Percentiles rank a stretch among this genome's conserved stretches.
phyloP scores from a whole-genome alignment of 2,329 filamentous ascomycete genomes.

The Fusarium transvaalense region DNA sequence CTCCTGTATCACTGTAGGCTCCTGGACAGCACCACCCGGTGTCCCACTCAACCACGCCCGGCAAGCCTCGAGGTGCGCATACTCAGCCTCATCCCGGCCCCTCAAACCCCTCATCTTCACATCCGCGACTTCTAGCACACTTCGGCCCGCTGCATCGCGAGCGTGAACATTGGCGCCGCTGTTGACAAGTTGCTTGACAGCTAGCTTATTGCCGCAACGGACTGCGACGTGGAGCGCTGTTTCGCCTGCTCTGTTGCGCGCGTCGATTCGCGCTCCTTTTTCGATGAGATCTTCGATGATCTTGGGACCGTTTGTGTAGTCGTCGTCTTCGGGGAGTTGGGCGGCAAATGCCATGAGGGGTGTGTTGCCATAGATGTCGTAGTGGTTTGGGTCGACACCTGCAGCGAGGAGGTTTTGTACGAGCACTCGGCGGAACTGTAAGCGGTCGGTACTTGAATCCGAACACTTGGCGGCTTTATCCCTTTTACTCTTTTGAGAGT shows the following conservation, averaged over 20 bases:
- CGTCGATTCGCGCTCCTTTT: slow-evolving; percentile 60
- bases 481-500: slow-evolving; percentile 14
- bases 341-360: slow-evolving; percentile 68
- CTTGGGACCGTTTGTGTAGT: slow-evolving; percentile 60
- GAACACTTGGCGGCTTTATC: slow-evolving; percentile 39
- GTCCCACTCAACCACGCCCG: slow-evolving; percentile 60
- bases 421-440: slow-evolving; percentile 48
- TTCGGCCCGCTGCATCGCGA: slow-evolving; percentile 59
- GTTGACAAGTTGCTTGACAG: slow-evolving; percentile 61
- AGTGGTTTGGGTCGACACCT: slow-evolving; percentile 64
- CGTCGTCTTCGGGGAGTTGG: slow-evolving; percentile 63
- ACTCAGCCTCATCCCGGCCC: slow-evolving; percentile 51
- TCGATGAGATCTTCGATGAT: slow-evolving; percentile 61
- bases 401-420: slow-evolving; percentile 52
- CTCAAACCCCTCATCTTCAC: slow-evolving; percentile 52
- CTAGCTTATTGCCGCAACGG: slow-evolving; percentile 65
- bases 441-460: slow-evolving; percentile 52
- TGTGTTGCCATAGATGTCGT: slow-evolving; percentile 65
- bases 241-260: slow-evolving; percentile 66
- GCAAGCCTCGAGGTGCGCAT: slow-evolving; percentile 61
- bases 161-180: slow-evolving; percentile 62
- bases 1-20: slow-evolving; percentile 57
- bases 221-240: slow-evolving; percentile 68
- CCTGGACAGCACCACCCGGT: slow-evolving; percentile 53
- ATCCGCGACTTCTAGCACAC: slow-evolving; percentile 62